A percentile compares a stretch with the other conserved stretches of the same genome.
Conservation (phyloP, 2,329 filamentous ascomycete species). For the Talaromyces sp. region DNA sequence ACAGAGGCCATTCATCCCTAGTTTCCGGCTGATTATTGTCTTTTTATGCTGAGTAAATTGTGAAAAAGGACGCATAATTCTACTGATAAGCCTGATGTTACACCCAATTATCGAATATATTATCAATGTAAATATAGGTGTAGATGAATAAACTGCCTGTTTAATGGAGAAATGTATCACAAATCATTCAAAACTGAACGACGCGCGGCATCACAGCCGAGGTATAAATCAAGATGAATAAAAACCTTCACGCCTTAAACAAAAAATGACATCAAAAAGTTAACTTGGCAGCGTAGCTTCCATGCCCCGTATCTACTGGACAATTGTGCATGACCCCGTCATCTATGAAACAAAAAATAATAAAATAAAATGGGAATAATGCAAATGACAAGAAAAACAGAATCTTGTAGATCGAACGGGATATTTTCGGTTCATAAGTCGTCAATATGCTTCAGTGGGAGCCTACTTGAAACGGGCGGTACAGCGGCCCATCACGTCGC, state of each 20-base stretch:
- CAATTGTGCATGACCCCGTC: neutral
- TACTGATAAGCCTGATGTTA: neutral
- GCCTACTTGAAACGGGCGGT: slow-evolving; percentile 71
- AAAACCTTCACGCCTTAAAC: neutral
- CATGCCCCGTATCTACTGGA: neutral
- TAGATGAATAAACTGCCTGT: neutral
- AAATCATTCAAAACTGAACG: neutral
- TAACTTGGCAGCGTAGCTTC: neutral
- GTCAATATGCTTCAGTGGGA: neutral
- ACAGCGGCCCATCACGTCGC: slow-evolving; percentile 97
- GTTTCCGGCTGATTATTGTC: neutral
- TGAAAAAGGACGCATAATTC: neutral
- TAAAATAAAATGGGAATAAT: neutral
- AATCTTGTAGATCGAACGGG: neutral
- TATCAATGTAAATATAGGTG: neutral
- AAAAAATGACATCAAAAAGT: neutral
- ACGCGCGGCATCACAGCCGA: neutral
- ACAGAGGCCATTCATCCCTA: neutral
- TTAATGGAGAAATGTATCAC: neutral
- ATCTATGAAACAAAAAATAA: neutral
- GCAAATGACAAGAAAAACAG: neutral
- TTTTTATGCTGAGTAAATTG: neutral
- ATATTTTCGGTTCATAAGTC: slow-evolving; percentile 1
- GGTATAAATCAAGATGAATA: neutral
- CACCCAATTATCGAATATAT: neutral